A percentile compares a stretch with the other conserved stretches of the same genome.
Conservation (phyloP, 306 rosid genomes). For the Trifolium repens region DNA sequence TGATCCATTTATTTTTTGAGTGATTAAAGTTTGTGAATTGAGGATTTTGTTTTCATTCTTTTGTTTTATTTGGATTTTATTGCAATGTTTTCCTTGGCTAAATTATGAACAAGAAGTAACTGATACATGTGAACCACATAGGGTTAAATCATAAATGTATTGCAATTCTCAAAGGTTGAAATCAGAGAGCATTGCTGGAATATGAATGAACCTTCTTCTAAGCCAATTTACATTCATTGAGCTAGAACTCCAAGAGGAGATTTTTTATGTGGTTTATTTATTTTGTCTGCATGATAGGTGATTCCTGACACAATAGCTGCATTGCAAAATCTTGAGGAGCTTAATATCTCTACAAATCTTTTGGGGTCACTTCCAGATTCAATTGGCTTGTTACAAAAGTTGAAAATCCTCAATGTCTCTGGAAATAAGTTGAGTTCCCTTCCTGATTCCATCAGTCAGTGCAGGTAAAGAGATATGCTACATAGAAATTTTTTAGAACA, state of each 20-base stretch:
- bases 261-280: conserved; percentile 2
- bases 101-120: neutral
- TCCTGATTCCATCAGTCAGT: conserved; percentile 81
- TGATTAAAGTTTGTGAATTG: neutral
- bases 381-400: conserved; percentile 78
- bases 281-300: conserved; percentile 51
- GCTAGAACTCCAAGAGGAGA: neutral
- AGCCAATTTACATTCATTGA: neutral
- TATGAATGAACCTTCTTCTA: neutral
- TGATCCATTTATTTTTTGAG: neutral
- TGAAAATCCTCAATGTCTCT: conserved; percentile 72
- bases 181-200: neutral
- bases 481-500: neutral
- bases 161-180: neutral
- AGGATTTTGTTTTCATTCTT: neutral
- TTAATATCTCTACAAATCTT: conserved; percentile 71
- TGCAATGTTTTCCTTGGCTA: neutral
- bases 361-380: conserved; percentile 79
- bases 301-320: conserved; percentile 82
- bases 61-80: neutral
- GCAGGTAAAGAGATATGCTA: conserved; percentile 62
- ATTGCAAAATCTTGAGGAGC: conserved; percentile 81
- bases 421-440: conserved; percentile 76
- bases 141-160: neutral
- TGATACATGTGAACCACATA: neutral